Evolutionary conservation across 257 asterid species (phyloP).

Genomic region (Primulina huaijiensis): DNA sequence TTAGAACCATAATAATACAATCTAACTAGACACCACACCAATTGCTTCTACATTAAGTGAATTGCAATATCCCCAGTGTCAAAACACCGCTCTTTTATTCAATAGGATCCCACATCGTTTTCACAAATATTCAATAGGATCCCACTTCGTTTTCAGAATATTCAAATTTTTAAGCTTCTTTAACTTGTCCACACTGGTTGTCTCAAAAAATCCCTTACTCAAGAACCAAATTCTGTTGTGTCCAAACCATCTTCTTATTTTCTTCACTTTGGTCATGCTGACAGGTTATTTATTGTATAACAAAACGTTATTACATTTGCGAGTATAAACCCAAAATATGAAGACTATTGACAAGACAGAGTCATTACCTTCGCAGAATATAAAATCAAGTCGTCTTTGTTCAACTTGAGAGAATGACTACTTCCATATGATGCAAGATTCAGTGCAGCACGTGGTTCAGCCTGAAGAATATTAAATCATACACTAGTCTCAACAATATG

Average conservation of each 20-base stretch:
- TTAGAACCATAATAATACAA: background rate
- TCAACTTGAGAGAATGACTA: slow-evolving; percentile 90
- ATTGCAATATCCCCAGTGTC: background rate
- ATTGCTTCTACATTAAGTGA: background rate
- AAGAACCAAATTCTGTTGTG: background rate
- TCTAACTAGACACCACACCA: background rate
- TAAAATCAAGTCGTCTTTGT: slow-evolving; percentile 78
- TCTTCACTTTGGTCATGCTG: background rate
- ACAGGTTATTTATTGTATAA: background rate
- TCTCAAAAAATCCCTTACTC: background rate
- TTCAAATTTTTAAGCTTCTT: background rate
- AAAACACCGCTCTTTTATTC: background rate
- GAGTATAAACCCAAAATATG: background rate
- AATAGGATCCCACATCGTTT: background rate
- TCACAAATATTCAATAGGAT: too few relatives aligned
- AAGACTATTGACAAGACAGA: slow-evolving; percentile 4
- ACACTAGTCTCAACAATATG: slow-evolving; percentile 23
- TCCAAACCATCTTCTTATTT: background rate
- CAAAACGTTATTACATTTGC: background rate
- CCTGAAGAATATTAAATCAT: slow-evolving; percentile 53
- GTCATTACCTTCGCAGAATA: slow-evolving; percentile 92
- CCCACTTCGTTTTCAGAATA: too few relatives aligned
- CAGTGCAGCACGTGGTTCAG: slow-evolving; percentile 99
- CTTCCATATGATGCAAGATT: slow-evolving; percentile 98
- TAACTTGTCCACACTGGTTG: background rate